These are phyloP conservation scores for Pichia scutulata DNA, from an alignment of 805 yeast genomes.

Conservation along the genomic window DNA sequence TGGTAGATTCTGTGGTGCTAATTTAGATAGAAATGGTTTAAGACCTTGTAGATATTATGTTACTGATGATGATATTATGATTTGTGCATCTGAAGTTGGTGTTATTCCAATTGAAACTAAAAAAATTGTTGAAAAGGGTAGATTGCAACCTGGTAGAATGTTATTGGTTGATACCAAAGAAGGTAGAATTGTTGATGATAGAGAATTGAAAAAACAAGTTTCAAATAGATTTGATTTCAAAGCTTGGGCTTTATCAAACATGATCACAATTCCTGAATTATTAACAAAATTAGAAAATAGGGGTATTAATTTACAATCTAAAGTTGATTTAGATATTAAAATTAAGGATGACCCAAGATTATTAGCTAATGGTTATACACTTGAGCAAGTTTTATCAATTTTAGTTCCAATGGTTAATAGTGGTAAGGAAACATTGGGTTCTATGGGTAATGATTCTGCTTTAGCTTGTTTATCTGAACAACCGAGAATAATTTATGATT, in stretches of 20 bases:
- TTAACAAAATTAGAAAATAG: slow-evolving; percentile 46
- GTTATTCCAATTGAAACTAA: slow-evolving; percentile 85
- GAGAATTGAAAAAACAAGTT: slow-evolving; percentile 73
- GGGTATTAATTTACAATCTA: slow-evolving; percentile 22
- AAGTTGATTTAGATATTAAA: slow-evolving; percentile 29
- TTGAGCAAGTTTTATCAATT: slow-evolving; percentile 77
- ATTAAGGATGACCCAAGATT: slow-evolving; percentile 80
- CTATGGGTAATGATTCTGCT: slow-evolving; percentile 98
- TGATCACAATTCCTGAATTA: slow-evolving; percentile 78
- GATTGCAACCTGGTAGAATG: slow-evolving; percentile 95
- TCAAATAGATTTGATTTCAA: slow-evolving; percentile 84
- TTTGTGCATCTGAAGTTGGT: slow-evolving; percentile 98
- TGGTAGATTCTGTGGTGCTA: slow-evolving; percentile 97
- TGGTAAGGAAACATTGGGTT: slow-evolving; percentile 92
- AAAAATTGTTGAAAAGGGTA: slow-evolving; percentile 79
- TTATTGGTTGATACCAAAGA: slow-evolving; percentile 87
- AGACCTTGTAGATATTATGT: slow-evolving; percentile 98
- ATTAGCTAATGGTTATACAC: slow-evolving; percentile 86
- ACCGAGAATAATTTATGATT: slow-evolving; percentile 85
- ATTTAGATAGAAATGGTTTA: slow-evolving; percentile 92
- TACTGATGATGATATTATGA: slow-evolving; percentile 89
- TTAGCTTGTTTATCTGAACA: slow-evolving; percentile 91
- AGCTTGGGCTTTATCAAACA: slow-evolving; percentile 84
- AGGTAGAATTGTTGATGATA: slow-evolving; percentile 90
- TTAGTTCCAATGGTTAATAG: slow-evolving; percentile 89